Conservation (phyloP, 2,329 filamentous ascomycete species). For the Septoria linicola region DNA sequence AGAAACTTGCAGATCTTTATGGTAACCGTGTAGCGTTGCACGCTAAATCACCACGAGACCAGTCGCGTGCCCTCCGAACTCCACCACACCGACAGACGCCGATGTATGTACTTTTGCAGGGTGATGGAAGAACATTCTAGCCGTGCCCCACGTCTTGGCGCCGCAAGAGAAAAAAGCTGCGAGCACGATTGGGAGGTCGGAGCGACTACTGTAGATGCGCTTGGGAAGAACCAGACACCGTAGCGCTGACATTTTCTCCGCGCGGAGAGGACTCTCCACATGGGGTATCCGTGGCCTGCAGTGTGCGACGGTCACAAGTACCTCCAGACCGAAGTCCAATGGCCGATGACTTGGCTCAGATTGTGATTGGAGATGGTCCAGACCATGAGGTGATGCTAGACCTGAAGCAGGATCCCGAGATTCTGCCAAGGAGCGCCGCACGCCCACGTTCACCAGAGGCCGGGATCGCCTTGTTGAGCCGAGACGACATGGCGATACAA, state of each 20-base stretch:
- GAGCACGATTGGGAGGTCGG: slow-evolving; percentile 2
- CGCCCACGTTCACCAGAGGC: background rate
- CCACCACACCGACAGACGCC: slow-evolving; percentile 5
- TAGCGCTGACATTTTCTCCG: background rate
- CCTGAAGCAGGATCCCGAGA: too few species aligned
- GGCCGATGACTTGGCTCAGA: background rate
- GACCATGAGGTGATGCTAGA: background rate
- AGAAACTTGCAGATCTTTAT: slow-evolving; percentile 8
- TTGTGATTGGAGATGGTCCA: background rate
- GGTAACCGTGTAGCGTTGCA: slow-evolving; percentile 1
- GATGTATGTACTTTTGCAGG: background rate
- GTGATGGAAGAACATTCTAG: slow-evolving; percentile 9
- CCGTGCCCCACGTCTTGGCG: background rate
- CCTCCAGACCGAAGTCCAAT: background rate
- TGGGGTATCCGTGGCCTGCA: slow-evolving; percentile 1
- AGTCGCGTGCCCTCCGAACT: slow-evolving; percentile 5
- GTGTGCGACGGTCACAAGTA: slow-evolving; percentile 6
- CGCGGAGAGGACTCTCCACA: slow-evolving; percentile 1
- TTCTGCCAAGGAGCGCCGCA: background rate
- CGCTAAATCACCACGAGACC: slow-evolving; percentile 9
- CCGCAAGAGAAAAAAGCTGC: background rate
- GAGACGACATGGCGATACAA: too few species aligned
- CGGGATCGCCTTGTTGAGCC: background rate
- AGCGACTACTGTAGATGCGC: background rate
- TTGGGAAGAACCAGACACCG: slow-evolving; percentile 2